These are phyloP conservation scores for Aleurites moluccanus DNA, from an alignment of 441 rosid genomes.

Conservation along the genomic window DNA sequence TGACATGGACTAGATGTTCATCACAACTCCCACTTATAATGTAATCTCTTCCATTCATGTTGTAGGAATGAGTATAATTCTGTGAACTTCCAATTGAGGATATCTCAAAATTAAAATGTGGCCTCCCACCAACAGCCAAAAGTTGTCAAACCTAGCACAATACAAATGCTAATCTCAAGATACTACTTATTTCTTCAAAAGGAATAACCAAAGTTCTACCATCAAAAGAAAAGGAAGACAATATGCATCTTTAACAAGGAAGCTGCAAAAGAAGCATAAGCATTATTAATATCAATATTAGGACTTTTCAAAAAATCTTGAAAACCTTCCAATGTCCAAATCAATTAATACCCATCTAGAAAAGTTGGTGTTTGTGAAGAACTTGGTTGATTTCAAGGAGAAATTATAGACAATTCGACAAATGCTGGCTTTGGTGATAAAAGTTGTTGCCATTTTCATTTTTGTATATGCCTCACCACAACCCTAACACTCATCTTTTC, in stretches of 20 bases:
- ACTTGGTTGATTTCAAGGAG: background rate
- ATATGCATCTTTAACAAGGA: constrained; percentile 4
- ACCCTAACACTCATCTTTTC: background rate
- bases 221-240: constrained; percentile 10
- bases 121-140: constrained; percentile 83
- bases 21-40: constrained; percentile 93
- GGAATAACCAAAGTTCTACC: background rate
- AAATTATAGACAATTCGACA: background rate
- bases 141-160: constrained; percentile 79
- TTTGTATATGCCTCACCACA: background rate
- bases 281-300: background rate
- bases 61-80: constrained; percentile 92
- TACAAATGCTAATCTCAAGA: constrained; percentile 19
- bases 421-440: background rate
- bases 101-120: constrained; percentile 71
- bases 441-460: background rate
- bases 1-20: constrained; percentile 80
- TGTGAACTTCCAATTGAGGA: constrained; percentile 74
- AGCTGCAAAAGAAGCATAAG: background rate
- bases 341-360: background rate
- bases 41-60: constrained; percentile 93
- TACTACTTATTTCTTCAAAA: background rate
- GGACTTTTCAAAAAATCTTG: background rate
- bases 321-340: background rate
- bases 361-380: background rate